Evolutionary conservation across 495 filamentous ascomycete genomes (phyloP), one percentile per base, ranked within the genome.

Genomic region (Mycothermus thermophilus): DNA sequence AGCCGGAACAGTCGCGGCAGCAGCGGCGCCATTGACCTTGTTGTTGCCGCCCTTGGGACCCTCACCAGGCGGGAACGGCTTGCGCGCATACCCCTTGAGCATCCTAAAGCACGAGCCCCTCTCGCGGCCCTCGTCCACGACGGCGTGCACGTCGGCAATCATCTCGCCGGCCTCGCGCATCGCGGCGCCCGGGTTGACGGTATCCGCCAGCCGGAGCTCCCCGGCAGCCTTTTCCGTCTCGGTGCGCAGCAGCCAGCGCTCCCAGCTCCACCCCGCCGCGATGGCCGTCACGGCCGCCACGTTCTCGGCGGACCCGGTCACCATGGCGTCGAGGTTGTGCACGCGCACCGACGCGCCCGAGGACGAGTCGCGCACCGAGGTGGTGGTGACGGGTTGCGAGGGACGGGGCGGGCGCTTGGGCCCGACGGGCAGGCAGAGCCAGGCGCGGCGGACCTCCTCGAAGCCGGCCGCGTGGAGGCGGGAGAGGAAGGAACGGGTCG

Each of bases 191-290:
- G 63, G 59, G 11, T 55, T 58, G 32, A 61, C 60, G 5, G 54
- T 60, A 48, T 64, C 58, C n/a, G 46, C 50, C 24, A 82, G 62
- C 9, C 70, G 66, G 41, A 65, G 59, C 40, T 75, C 64, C 22
- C 74, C 74, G 8, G 73, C 71, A 5, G 79, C 80, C 67, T 81
- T 85, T 63, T 93, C 87, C 52, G 75, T 67, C 55, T 87, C 78
- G 48, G 87, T 60, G 58, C 80, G 83, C 41, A 95, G 51, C 57
- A 95, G 70, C 90, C 90, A 96, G 56, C 82, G 80, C 69, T 96
- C 90, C 88, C 88, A 97, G 45, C 77, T 72, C 84, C 88, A 93
- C 17, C 77, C 74, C 9, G 86, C 90, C 4, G 93, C 72, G 12
- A 95, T 48, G 5, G 85, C 85, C 1, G 83, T 77, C 31, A 94